Base-by-base conservation (phyloP, 106 monocot species). In the Dendrobium nobile region DNA sequence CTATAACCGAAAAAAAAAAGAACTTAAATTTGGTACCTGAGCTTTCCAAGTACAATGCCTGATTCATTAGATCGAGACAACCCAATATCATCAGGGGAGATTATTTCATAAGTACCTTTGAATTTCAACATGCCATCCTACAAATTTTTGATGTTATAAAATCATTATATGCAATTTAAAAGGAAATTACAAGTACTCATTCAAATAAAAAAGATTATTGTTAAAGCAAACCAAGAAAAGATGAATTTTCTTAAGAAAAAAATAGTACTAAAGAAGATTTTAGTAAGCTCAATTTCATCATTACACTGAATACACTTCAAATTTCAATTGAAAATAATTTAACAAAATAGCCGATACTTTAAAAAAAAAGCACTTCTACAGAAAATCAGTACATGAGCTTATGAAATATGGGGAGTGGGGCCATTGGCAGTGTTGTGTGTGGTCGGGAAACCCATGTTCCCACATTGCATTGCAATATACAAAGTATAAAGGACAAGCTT, bases 71-170 rank as follows among this genome's bases (percentile, higher is more conserved):
- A 80, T 72, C 96, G 88, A 78, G 79, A 48, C 78, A 96, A 85
- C 75, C 96, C 96, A 93, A 96, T 85, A 85, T 93, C 96, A 20
- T 93, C 93, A 77, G 96, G 96, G 22, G 96, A 84, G 51, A 96
- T 96, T 48, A 96, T 96, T 87, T 96, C 96, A 85, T 96, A 96
- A 58, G 96, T 96, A 54, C 88, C 93, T 84, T 96, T 96, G 75
- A 83, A 77, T 86, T 96, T 96, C 51, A 96, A 88, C 96, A 96
- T 96, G 40, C 96, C 96, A 90, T 96, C 96, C 96, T 96, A 78
- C 83, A 82, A 70, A 55, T 84, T 74, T 10, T 9, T 37, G 20
- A 72, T 15, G 3, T 61, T 17, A 20, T 7, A 75, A 77, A 51
- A 20, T 45, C 51, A 51, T 51, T 51, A 51, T 51, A 13, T 15